These are phyloP conservation scores for Eryngium alpinum DNA, from an alignment of 140 eudicot genomes.

Conservation along the genomic window DNA sequence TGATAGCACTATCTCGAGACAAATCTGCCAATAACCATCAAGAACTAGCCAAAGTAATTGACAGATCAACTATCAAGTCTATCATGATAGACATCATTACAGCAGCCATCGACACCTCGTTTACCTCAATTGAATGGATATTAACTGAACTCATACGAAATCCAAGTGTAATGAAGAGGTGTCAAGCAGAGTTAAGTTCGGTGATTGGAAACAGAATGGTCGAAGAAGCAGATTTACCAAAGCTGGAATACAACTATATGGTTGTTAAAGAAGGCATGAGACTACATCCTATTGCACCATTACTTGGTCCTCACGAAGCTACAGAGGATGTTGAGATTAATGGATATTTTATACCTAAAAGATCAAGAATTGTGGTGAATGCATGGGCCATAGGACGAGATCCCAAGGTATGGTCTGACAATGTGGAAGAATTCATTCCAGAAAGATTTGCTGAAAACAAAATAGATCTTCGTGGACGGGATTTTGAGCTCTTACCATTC, in stretches of 20 bases:
- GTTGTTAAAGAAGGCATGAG: neutral
- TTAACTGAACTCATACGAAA: neutral
- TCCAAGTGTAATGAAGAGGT: constrained; percentile 5
- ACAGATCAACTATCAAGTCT: neutral
- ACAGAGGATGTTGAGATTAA: neutral
- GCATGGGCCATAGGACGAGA: too few relatives aligned
- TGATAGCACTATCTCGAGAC: neutral
- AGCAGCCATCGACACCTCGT: neutral
- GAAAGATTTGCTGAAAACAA: constrained; percentile 1
- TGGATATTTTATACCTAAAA: constrained; percentile 5
- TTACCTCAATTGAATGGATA: constrained; percentile 1
- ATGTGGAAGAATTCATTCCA: neutral
- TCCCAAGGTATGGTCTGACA: too few relatives aligned
- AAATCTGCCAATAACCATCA: neutral
- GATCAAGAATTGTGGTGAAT: constrained; percentile 2
- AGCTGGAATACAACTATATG: neutral
- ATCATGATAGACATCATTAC: neutral
- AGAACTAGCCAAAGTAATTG: constrained; percentile 1
- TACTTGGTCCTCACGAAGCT: neutral
- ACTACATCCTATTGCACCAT: too few relatives aligned
- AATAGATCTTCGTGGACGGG: neutral
- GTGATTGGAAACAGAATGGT: neutral
- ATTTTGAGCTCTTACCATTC: too few relatives aligned
- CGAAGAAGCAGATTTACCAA: constrained; percentile 6
- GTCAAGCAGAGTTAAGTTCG: neutral